phyloP scores from a whole-genome alignment of 2,329 filamentous ascomycete species.

The Coniochaeta pulveracea region DNA sequence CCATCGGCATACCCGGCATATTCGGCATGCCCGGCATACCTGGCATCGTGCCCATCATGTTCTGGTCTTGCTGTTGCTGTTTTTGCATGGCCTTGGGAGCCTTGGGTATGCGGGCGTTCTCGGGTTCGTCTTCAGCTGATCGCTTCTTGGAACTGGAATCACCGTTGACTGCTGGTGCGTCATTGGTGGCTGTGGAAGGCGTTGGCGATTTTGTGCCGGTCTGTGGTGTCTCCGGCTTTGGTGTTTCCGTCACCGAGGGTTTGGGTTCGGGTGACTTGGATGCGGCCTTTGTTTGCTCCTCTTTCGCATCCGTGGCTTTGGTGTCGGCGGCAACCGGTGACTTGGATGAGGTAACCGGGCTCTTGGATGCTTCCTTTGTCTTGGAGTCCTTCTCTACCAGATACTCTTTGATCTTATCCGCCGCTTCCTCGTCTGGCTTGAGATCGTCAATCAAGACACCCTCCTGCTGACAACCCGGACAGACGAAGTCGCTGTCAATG shows the following conservation, averaged over 20 bases:
- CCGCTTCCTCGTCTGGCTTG: conserved; percentile 66
- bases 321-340: conserved; percentile 17
- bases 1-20: conserved; percentile 26
- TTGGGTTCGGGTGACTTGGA: conserved; percentile 14
- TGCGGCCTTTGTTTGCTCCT: conserved; percentile 22
- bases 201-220: conserved; percentile 16
- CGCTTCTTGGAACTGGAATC: conserved; percentile 68
- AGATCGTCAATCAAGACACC: conserved; percentile 91
- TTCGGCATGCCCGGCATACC: conserved; percentile 20
- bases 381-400: conserved; percentile 33
- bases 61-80: conserved; percentile 32
- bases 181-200: conserved; percentile 13
- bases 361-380: conserved; percentile 35
- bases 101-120: conserved; percentile 55
- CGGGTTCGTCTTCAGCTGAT: conserved; percentile 59
- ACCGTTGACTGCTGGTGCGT: conserved; percentile 12
- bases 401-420: conserved; percentile 68
- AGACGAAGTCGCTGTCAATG: conserved; percentile 95
- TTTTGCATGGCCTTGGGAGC: conserved; percentile 54
- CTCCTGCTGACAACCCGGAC: conserved; percentile 82
- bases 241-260: conserved; percentile 17
- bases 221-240: conserved; percentile 14
- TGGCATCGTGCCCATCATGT: conserved; percentile 33
- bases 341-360: conserved; percentile 17
- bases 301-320: conserved; percentile 25